phyloP scores from a whole-genome alignment of 2,329 filamentous ascomycete genomes.

The Boeremia exigua region DNA sequence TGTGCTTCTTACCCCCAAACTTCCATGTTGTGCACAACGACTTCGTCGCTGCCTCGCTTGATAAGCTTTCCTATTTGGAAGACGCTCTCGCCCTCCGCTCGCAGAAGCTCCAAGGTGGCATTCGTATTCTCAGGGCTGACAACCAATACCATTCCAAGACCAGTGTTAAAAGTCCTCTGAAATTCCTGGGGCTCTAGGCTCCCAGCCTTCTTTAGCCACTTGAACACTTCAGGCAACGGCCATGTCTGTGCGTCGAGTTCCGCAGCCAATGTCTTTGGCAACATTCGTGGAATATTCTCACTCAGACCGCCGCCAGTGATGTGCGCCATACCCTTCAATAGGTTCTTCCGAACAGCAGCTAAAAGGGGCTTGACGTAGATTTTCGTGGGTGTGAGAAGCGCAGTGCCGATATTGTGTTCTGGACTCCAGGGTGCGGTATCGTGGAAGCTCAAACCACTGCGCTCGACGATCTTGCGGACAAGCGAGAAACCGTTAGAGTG shows the following conservation, averaged over 20 bases:
- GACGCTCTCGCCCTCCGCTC: conserved; percentile 75
- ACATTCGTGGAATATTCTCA: conserved; percentile 94
- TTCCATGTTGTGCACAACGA: conserved; percentile 65
- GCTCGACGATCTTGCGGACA: conserved; percentile 85
- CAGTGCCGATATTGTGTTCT: conserved; percentile 69
- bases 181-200: conserved; percentile 80
- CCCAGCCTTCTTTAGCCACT: conserved; percentile 79
- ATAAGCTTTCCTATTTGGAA: conserved; percentile 76
- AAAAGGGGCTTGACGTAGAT: conserved; percentile 91
- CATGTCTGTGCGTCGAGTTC: conserved; percentile 80
- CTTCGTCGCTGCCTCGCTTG: conserved; percentile 56
- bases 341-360: conserved; percentile 63
- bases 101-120: conserved; percentile 65
- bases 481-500: conserved; percentile 98
- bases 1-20: conserved; percentile 40
- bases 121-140: conserved; percentile 71
- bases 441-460: conserved; percentile 72
- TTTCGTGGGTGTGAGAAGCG: conserved; percentile 84
- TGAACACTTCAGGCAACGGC: conserved; percentile 79
- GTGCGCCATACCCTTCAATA: conserved; percentile 92
- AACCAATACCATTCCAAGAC: conserved; percentile 91
- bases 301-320: conserved; percentile 93
- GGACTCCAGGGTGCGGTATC: conserved; percentile 78
- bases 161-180: conserved; percentile 92
- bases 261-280: conserved; percentile 78